Percentiles rank a stretch among this genome's conserved stretches.
Evolutionary conservation across 2,329 filamentous ascomycete genomes (phyloP).

Genomic region (Cryphonectria carpinicola): DNA sequence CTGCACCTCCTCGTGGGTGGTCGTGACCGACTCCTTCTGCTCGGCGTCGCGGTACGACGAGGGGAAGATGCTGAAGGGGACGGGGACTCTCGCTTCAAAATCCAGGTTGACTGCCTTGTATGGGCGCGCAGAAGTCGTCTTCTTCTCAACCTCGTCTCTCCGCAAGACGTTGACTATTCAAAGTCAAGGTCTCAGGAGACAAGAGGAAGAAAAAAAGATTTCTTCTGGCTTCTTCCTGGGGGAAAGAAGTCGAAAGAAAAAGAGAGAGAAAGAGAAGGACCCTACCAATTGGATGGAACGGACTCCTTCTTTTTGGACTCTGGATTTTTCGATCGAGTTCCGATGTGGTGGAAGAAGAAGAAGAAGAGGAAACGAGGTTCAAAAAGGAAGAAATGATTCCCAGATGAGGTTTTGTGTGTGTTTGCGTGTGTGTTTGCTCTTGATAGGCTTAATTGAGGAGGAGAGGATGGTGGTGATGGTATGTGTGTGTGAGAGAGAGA

Average conservation of each 20-base stretch:
- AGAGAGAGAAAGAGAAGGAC: constrained; percentile 46
- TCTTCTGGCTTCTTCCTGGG: constrained; percentile 48
- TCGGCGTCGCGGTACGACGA: constrained; percentile 71
- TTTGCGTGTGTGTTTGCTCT: constrained; percentile 36
- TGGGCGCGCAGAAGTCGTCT: constrained; percentile 48
- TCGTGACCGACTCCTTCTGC: constrained; percentile 55
- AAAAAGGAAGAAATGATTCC: constrained; percentile 28
- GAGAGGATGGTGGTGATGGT: constrained; percentile 28
- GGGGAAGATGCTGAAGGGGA: constrained; percentile 99
- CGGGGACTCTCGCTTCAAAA: constrained; percentile 99
- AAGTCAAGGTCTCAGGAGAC: constrained; percentile 39
- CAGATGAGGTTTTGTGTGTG: constrained; percentile 33
- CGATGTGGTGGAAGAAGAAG: constrained; percentile 28
- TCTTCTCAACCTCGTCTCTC: constrained; percentile 48
- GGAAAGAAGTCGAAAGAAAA: constrained; percentile 54
- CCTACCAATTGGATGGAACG: constrained; percentile 37
- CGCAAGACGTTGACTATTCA: constrained; percentile 36
- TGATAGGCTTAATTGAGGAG: constrained; percentile 29
- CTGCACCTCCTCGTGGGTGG: constrained; percentile 87
- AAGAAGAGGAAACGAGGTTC: constrained; percentile 21
- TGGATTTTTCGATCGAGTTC: constrained; percentile 39
- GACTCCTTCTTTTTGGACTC: constrained; percentile 38
- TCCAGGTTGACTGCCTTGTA: constrained; percentile 93
- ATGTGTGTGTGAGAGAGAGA: constrained; percentile 31
- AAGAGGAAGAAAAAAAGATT: constrained; percentile 68